Conservation (phyloP, 108 stramenopile species). For the Cyclotella cryptica region DNA sequence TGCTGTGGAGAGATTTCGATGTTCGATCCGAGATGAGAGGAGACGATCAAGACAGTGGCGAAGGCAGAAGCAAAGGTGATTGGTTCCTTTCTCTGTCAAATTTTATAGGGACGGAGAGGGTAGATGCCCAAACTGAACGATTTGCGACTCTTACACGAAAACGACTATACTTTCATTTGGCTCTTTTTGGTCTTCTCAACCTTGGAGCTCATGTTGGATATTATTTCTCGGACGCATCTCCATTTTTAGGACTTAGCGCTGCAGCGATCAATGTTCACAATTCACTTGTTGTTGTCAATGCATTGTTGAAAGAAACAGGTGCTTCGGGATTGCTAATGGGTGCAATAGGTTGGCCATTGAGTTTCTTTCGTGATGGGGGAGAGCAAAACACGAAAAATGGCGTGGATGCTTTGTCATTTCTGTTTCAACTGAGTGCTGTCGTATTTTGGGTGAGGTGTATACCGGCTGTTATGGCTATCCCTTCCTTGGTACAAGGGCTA, state of each 20-base stretch:
- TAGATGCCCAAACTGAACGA: not conserved
- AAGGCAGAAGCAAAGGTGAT: constrained; percentile 18
- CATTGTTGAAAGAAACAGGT: constrained; percentile 29
- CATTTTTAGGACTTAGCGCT: constrained; percentile 43
- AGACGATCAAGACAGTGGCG: not conserved
- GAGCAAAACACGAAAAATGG: not conserved
- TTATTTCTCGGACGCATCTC: constrained; percentile 28
- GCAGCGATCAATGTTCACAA: constrained; percentile 43
- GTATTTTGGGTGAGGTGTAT: constrained; percentile 38
- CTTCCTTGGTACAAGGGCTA: constrained; percentile 10
- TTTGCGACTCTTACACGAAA: constrained; percentile 20
- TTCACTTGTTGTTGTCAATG: constrained; percentile 29
- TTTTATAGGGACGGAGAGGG: not conserved
- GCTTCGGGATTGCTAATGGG: not conserved
- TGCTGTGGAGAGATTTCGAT: constrained; percentile 44
- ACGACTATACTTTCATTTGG: constrained; percentile 23
- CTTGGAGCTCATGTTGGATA: constrained; percentile 31
- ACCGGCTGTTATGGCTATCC: constrained; percentile 16
- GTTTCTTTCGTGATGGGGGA: not conserved
- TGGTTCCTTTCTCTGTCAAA: constrained; percentile 37
- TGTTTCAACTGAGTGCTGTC: constrained; percentile 23
- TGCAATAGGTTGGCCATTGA: constrained; percentile 20
- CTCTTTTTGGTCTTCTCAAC: constrained; percentile 24
- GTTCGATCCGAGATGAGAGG: constrained; percentile 19
- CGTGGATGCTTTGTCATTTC: constrained; percentile 15